Percentiles rank a stretch among this genome's conserved stretches.
phyloP scores from a whole-genome alignment of 2,329 filamentous ascomycete genomes.

The Shiraia sp. region DNA sequence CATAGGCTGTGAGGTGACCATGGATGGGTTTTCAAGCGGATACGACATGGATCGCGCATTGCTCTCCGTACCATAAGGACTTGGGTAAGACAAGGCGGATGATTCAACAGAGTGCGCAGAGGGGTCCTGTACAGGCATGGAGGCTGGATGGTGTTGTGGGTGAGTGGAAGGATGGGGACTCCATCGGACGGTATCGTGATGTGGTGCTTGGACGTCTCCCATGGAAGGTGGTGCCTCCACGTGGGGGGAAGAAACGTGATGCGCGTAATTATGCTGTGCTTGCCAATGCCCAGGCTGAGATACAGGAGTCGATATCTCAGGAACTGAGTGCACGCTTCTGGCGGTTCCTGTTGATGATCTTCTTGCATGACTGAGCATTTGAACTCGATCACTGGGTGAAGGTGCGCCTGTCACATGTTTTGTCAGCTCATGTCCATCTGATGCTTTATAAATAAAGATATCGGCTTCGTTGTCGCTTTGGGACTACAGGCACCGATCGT shows the following conservation, averaged over 20 bases:
- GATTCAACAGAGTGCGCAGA: conserved; percentile 37
- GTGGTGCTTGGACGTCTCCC: conserved; percentile 32
- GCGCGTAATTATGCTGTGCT: conserved; percentile 37
- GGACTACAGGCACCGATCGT: conserved; percentile 13
- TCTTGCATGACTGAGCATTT: conserved; percentile 44
- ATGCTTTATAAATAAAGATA: conserved; percentile 13
- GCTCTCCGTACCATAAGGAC: conserved; percentile 43
- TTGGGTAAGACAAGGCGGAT: conserved; percentile 37
- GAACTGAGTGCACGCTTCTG: conserved; percentile 43
- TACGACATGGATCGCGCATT: conserved; percentile 46
- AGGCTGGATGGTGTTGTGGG: conserved; percentile 38
- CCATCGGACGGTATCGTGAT: conserved; percentile 38
- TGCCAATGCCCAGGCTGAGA: conserved; percentile 45
- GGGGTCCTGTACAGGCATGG: conserved; percentile 38
- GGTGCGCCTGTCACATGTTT: conserved; percentile 32
- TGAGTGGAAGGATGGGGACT: conserved; percentile 39
- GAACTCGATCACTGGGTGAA: conserved; percentile 45
- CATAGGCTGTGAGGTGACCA: conserved; percentile 44
- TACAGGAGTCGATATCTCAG: conserved; percentile 41
- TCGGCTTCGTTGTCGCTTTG: conserved; percentile 11
- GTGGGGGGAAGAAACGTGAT: conserved; percentile 42
- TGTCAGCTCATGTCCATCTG: conserved; percentile 23
- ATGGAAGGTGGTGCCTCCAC: conserved; percentile 36
- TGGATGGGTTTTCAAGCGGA: conserved; percentile 41
- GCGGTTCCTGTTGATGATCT: conserved; percentile 44